phyloP scores from a whole-genome alignment of 805 yeast species.

The Metschnikowia kofuensis region DNA sequence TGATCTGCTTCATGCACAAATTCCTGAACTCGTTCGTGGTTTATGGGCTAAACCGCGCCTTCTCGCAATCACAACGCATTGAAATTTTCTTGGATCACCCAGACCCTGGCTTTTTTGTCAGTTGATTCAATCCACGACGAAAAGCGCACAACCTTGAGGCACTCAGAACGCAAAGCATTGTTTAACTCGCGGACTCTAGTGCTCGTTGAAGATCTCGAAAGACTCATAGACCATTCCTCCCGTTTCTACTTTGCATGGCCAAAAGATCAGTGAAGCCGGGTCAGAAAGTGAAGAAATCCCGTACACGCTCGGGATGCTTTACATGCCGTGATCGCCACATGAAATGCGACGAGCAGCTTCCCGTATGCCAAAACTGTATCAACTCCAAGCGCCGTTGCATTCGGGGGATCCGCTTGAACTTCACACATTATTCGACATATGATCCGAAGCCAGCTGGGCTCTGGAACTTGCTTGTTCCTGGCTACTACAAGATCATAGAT shows the following conservation, averaged over 20 bases:
- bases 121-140: too few relatives aligned
- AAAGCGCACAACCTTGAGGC: too few relatives aligned
- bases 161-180: too few relatives aligned
- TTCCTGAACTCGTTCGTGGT: too few relatives aligned
- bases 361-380: constrained; percentile 56
- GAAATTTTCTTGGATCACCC: too few relatives aligned
- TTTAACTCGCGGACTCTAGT: too few relatives aligned
- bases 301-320: constrained; percentile 52
- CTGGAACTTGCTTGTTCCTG: background rate
- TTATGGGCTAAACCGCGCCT: too few relatives aligned
- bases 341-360: constrained; percentile 64
- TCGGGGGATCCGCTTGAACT: constrained; percentile 45
- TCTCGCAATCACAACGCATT: too few relatives aligned
- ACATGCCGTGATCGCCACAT: constrained; percentile 65
- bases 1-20: background rate
- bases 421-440: constrained; percentile 40
- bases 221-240: background rate
- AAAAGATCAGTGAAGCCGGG: constrained; percentile 1
- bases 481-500: constrained; percentile 29
- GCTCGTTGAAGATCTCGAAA: too few relatives aligned
- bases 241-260: background rate
- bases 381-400: constrained; percentile 48
- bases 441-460: constrained; percentile 22
- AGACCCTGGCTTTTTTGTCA: too few relatives aligned
- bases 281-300: constrained; percentile 26